Evolutionary conservation across 768 basidiomycete species (phyloP), one percentile per base, ranked within the genome.

Genomic region (Hericium coralloides): DNA sequence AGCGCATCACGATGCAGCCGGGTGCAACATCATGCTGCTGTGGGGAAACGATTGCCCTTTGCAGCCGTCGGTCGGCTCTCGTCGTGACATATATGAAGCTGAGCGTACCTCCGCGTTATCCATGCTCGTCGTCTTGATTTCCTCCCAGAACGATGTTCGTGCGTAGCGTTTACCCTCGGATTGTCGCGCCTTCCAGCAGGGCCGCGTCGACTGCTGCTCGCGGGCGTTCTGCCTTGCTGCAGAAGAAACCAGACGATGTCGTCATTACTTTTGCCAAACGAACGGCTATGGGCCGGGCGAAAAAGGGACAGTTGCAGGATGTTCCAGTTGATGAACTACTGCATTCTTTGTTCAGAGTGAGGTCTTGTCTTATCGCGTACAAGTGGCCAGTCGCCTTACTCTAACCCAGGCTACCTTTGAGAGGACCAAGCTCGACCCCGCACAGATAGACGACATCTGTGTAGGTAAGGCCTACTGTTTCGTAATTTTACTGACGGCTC

Each of bases 251-350:
- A 0, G 81, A 91, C 59, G 93, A 95, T 70, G 89, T 95, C 15
- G 93, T 95, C 59, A 85, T 97, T 58, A 91, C 89, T 2, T 90
- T 89, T 63, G 92, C 90, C 12, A 87, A 87, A 68, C 83, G 94
- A 52, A 94, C 91, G n/a, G 83, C 92, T n/a, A 78, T 92, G 60
- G 90, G 92, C 23, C 83, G 76, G 65, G 86, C 88, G 38, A 91
- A 83, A 78, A 98, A 95, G 69, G 95, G 95, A 22, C 93, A 93
- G 57, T 78, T 95, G 66, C 95, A 93, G 68, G 92, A 97, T 65
- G 75, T 80, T 1, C 81, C 86, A 3, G 89, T 94, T 14, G 95
- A 97, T 63, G 92, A 95, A 66, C 76, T 98, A 56, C 77, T 98
- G 60, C 77, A 80, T 58, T 85, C 86, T 23, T 75, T 97, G 41